Base-by-base conservation (phyloP, 805 yeast species). In the Yamadazyma olivae region DNA sequence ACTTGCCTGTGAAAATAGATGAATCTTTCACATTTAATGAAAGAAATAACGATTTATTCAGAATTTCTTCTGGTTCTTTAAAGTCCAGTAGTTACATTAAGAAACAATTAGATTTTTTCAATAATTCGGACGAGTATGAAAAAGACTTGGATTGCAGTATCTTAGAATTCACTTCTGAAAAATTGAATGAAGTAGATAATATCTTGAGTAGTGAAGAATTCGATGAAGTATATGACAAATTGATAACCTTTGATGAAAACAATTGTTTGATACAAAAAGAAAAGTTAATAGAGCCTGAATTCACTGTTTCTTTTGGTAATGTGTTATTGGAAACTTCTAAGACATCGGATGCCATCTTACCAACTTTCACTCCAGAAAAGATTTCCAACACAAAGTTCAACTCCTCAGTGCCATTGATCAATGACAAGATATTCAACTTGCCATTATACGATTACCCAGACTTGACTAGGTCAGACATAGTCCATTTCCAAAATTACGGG, bases 221-320 rank as follows among this genome's bases (percentile, higher is more conserved):
- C 16, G 51, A 55, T 14, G 33, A 35, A 5, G 41, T 67, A 12
- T 61, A 56, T 42, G 6, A 36, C 3, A 39, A 53, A 23, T 41
- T 66, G 18, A 14, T 24, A 18, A 32, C 18, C 13, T 24, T 26
- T n/a, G 12, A 30, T 6, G 27, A 27, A 15, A 32, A 12, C 25
- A 31, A n/a, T n/a, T n/a, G n/a, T n/a, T 30, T 36, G 16, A 26
- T 31, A 15, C 35, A 31, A 20, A 43, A 48, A 4, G 57, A 59
- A 31, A 36, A 36, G 17, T 4, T 36, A 15, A 14, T 54, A 27
- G 39, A 35, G 6, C 62, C 67, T 1, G 48, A 61, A 4, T 54
- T 67, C 33, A 59, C 70, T 0, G 52, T 59, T 6, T 58, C 71
- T 1, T 53, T 69, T 17, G 75, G 75, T n/a, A 56, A 58, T 21